Base-by-base conservation (phyloP, 805 yeast species). In the Scheffersomyces stipitis region DNA sequence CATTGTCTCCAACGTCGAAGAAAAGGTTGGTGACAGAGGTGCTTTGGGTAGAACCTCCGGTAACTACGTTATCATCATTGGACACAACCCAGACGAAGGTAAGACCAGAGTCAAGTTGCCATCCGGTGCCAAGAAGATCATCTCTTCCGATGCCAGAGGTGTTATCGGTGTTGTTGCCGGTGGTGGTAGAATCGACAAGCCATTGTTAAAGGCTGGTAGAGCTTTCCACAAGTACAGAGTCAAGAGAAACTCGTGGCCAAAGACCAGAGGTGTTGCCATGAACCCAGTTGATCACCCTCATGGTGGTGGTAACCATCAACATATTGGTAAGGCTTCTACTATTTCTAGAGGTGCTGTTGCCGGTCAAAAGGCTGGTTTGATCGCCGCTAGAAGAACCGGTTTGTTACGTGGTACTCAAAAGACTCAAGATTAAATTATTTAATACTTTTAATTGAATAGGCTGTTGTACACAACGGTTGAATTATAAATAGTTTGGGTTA, bases 301-400 rank as follows among this genome's bases (percentile, higher is more conserved):
- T 76, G 99, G 99, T 87, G 98, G 99, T 91, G 99, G 99, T 91
- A 90, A 90, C 96, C 98, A 91, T 78, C 98, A 91, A 82, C 98
- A 91, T 76, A 91, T 90, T 80, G 98, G 98, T 89, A 91, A 91
- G 83, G 97, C 98, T 67, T 91, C 98, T 64, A 91, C 98, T 67
- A 91, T 91, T 66, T 84, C 96, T 61, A 88, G 98, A 86, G 96
- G 96, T 76, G 97, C 98, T 58, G 98, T 91, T 72, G 80, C 99
- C 66, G 99, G 99, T 87, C 99, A 91, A 82, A 91, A 91, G 95
- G 96, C 95, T 72, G 99, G 99, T 91, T 88, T 91, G 73, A 93
- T 91, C 74, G 99, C 99, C 66, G 99, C 99, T 74, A 89, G 99
- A 88, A 89, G 99, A 85, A 91, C 98, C 66, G 99, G 99, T 91